phyloP scores from a whole-genome alignment of 1,139 yeast genomes.

The Candida mesenterica region DNA sequence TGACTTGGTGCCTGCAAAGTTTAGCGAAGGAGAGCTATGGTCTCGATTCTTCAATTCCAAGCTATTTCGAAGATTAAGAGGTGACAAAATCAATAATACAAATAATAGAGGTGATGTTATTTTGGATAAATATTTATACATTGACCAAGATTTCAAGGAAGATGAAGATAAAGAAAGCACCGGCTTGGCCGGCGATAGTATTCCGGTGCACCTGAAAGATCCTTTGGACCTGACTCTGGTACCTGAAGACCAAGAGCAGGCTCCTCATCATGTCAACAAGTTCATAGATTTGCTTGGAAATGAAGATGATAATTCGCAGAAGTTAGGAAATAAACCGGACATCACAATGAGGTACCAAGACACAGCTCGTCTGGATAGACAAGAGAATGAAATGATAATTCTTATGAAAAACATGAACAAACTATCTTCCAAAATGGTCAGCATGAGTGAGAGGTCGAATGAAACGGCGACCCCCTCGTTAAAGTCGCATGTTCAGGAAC shows the following conservation, averaged over 20 bases:
- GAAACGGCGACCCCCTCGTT: conserved; percentile 21
- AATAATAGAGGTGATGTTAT: conserved; percentile 82
- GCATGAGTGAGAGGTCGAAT: conserved; percentile 37
- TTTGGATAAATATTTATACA: conserved; percentile 75
- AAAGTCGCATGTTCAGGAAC: conserved; percentile 2
- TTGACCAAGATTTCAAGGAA: conserved; percentile 50
- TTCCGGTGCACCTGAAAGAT: no score
- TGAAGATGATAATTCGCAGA: conserved; percentile 74
- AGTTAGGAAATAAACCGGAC: conserved; percentile 80
- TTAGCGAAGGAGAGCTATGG: conserved; percentile 93
- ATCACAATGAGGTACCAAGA: conserved; percentile 80
- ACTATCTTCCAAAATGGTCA: conserved; percentile 78
- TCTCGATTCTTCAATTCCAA: conserved; percentile 92
- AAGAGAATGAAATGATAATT: conserved; percentile 64
- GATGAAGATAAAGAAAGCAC: conserved; percentile 26
- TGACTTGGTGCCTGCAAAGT: conserved; percentile 79
- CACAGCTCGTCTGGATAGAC: conserved; percentile 32
- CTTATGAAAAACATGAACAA: conserved; percentile 87
- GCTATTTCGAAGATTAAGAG: conserved; percentile 80
- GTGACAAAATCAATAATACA: conserved; percentile 71
- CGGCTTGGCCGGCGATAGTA: no score
- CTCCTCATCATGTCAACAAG: conserved; percentile 46
- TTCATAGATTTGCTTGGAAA: conserved; percentile 78
- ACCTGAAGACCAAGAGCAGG: no score
- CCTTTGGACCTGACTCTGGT: conserved; percentile 14